Evolutionary conservation across 495 filamentous ascomycete species (phyloP).

Genomic region (Evernia prunastri): DNA sequence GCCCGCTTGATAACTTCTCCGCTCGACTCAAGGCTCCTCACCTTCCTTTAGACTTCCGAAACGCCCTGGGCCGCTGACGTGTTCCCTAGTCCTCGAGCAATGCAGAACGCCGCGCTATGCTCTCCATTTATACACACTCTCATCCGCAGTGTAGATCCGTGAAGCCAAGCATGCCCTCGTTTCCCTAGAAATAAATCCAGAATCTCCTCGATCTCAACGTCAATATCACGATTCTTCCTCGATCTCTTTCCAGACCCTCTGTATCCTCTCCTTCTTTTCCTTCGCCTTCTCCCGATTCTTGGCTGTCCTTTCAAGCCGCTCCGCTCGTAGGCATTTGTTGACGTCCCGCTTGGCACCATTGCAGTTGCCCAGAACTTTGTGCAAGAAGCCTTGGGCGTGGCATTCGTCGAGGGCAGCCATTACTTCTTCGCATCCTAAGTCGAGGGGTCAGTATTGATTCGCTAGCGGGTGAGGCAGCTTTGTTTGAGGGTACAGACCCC

Average conservation of each 20-base stretch:
- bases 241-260: slow-evolving; percentile 74
- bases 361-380: slow-evolving; percentile 84
- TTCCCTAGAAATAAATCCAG: neutral
- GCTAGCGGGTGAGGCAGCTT: slow-evolving; percentile 6
- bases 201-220: neutral
- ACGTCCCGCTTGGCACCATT: slow-evolving; percentile 76
- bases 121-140: neutral
- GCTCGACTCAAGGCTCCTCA: neutral
- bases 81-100: neutral
- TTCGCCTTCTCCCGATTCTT: slow-evolving; percentile 67
- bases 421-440: slow-evolving; percentile 80
- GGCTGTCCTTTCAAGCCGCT: slow-evolving; percentile 68
- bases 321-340: slow-evolving; percentile 70
- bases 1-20: neutral
- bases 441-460: neutral
- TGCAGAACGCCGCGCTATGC: slow-evolving; percentile 17
- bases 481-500: slow-evolving; percentile 49
- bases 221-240: slow-evolving; percentile 58
- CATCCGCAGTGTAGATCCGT: neutral
- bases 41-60: too few relatives aligned
- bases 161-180: neutral
- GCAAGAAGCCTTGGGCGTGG: slow-evolving; percentile 84
- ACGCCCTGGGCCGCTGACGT: neutral
- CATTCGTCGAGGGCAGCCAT: slow-evolving; percentile 93
- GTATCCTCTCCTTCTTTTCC: slow-evolving; percentile 59